These are phyloP conservation scores for Berkeleyomyces rouxiae DNA, from an alignment of 2,329 filamentous ascomycete genomes.

Conservation along the genomic window DNA sequence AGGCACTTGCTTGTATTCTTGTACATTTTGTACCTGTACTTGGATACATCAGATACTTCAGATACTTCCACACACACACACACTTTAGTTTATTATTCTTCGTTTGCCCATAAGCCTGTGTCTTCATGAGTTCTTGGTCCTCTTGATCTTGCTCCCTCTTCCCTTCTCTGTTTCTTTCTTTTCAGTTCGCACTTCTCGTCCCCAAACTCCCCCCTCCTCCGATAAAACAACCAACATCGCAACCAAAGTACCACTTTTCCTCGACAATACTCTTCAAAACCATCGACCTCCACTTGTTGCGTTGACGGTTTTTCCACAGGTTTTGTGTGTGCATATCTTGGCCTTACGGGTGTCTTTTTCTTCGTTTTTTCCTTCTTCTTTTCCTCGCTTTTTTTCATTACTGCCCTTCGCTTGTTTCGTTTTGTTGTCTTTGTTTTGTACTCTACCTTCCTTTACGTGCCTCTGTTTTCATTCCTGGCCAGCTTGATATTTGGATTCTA, in stretches of 20 bases:
- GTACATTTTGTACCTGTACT: neutral
- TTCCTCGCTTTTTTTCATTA: neutral
- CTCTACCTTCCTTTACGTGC: neutral
- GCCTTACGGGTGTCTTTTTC: conserved; percentile 1
- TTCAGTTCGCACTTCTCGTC: neutral
- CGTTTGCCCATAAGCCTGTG: neutral
- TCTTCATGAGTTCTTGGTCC: neutral
- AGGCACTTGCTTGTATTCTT: neutral
- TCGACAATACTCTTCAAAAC: conserved; percentile 11
- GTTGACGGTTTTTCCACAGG: conserved; percentile 10
- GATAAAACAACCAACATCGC: conserved; percentile 11
- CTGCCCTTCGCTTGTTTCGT: neutral
- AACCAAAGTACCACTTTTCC: conserved; percentile 13
- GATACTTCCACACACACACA: conserved; percentile 1
- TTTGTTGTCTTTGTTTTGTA: neutral
- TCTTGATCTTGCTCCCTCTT: conserved; percentile 3
- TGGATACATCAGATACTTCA: neutral
- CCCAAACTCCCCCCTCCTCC: neutral
- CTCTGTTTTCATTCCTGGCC: neutral
- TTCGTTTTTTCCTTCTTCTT: conserved; percentile 3
- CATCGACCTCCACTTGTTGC: conserved; percentile 5
- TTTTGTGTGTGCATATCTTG: conserved; percentile 13
- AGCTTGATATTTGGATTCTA: conserved; percentile 12
- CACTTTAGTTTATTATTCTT: conserved; percentile 1
- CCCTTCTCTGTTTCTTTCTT: neutral